Percentiles rank a stretch among this genome's conserved stretches.
These are phyloP conservation scores for Tilletia caries DNA, from an alignment of 1,284 basidiomycete species.

Conservation along the genomic window DNA sequence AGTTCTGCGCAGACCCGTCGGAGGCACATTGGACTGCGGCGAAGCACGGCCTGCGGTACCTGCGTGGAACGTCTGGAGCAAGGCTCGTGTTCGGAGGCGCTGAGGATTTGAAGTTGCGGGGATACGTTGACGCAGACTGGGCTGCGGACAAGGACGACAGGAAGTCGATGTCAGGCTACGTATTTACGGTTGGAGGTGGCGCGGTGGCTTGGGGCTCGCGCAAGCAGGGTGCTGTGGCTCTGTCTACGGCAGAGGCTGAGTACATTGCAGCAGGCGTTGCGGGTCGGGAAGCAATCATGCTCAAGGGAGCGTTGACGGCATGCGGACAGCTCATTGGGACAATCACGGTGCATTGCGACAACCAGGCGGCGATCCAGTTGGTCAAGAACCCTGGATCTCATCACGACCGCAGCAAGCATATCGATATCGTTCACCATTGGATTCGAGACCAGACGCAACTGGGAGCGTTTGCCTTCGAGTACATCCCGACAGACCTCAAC, in stretches of 20 bases:
- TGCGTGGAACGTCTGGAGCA: constrained; percentile 58
- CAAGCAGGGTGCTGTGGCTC: background rate
- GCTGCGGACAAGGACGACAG: constrained; percentile 13
- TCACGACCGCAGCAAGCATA: constrained; percentile 1
- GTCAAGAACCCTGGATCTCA: background rate
- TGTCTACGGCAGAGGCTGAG: constrained; percentile 1
- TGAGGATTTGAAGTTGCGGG: background rate
- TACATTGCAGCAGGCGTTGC: background rate
- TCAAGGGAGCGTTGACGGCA: background rate
- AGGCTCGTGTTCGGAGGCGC: constrained; percentile 32
- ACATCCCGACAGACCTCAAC: background rate
- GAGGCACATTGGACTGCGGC: constrained; percentile 56
- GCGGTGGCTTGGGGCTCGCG: background rate
- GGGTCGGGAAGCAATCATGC: background rate
- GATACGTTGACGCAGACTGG: constrained; percentile 22
- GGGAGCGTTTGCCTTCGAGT: no score
- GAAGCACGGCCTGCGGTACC: constrained; percentile 57
- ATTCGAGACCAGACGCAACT: background rate
- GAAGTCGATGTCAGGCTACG: background rate
- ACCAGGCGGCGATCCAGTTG: background rate
- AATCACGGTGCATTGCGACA: background rate
- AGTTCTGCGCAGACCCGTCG: constrained; percentile 45
- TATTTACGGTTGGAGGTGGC: background rate
- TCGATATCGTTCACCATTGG: constrained; percentile 8
- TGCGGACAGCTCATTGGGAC: background rate